Percentiles rank a stretch among this genome's conserved stretches.
phyloP scores from a whole-genome alignment of 148 eudicot species.

The Agrostemma githago region DNA sequence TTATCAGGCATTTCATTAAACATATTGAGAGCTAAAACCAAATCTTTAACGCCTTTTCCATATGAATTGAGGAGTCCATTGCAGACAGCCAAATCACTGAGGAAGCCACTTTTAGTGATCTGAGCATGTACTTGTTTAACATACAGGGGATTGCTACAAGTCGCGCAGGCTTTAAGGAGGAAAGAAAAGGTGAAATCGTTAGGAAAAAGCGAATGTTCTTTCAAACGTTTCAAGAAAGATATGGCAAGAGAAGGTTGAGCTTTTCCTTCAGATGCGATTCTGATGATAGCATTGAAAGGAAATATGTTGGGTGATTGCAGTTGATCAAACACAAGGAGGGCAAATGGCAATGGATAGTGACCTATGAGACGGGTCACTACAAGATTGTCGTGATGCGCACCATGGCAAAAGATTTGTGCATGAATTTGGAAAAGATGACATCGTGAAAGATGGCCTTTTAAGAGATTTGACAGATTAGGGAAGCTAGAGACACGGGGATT shows the following conservation, averaged over 20 bases:
- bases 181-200: constrained; percentile 71
- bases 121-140: constrained; percentile 49
- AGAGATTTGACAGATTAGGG: constrained; percentile 36
- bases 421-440: constrained; percentile 67
- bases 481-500: constrained; percentile 10
- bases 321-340: constrained; percentile 41
- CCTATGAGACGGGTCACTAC: constrained; percentile 77
- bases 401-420: constrained; percentile 37
- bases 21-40: constrained; percentile 50
- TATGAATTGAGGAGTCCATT: constrained; percentile 58
- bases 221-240: constrained; percentile 33
- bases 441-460: constrained; percentile 44
- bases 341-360: constrained; percentile 46
- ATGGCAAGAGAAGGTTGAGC: constrained; percentile 29
- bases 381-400: constrained; percentile 62
- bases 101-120: constrained; percentile 41
- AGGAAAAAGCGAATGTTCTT: constrained; percentile 36
- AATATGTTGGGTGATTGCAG: constrained; percentile 49
- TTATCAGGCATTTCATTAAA: constrained; percentile 73
- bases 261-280: constrained; percentile 50
- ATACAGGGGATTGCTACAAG: constrained; percentile 16
- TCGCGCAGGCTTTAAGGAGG: constrained; percentile 50
- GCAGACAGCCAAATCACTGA: constrained; percentile 43
- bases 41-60: constrained; percentile 45
- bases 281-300: constrained; percentile 70